These are phyloP conservation scores for Rhynchospora tenuis DNA, from an alignment of 176 grass and related monocot species.

Conservation along the genomic window DNA sequence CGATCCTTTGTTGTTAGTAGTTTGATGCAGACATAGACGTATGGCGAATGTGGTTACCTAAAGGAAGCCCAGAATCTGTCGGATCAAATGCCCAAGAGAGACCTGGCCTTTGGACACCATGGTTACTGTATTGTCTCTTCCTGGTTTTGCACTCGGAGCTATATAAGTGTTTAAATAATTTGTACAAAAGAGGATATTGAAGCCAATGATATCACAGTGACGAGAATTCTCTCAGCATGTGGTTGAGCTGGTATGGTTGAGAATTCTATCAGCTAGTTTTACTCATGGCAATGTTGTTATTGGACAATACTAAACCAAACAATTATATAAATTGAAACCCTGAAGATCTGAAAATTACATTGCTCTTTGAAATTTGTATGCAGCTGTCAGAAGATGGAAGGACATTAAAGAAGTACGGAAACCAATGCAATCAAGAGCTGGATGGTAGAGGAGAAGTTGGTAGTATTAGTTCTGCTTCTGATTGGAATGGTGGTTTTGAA, in stretches of 20 bases:
- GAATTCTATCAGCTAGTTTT: constrained; percentile 24
- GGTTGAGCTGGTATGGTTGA: constrained; percentile 26
- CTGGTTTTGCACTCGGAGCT: constrained; percentile 31
- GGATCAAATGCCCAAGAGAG: constrained; percentile 24
- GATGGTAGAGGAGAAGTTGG: constrained; percentile 1
- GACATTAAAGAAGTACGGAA: constrained; percentile 23
- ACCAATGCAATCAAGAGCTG: constrained; percentile 24
- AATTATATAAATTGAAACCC: constrained; percentile 33
- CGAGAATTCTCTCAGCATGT: constrained; percentile 30
- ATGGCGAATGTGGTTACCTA: constrained; percentile 30
- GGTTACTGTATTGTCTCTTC: constrained; percentile 32
- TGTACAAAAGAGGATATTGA: constrained; percentile 13
- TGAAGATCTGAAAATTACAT: constrained; percentile 24
- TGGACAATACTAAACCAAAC: constrained; percentile 26
- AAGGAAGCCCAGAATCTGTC: constrained; percentile 24
- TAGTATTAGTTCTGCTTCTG: constrained; percentile 25
- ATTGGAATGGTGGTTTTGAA: background rate
- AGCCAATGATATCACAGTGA: constrained; percentile 27
- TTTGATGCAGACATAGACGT: constrained; percentile 37
- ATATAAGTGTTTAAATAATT: constrained; percentile 22
- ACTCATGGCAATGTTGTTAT: constrained; percentile 24
- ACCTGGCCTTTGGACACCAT: constrained; percentile 34
- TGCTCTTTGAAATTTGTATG: constrained; percentile 40
- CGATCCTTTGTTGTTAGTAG: constrained; percentile 28
- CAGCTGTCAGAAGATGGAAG: constrained; percentile 23